phyloP scores from a whole-genome alignment of 768 basidiomycete species.

The Cystobasidium ongulense region DNA sequence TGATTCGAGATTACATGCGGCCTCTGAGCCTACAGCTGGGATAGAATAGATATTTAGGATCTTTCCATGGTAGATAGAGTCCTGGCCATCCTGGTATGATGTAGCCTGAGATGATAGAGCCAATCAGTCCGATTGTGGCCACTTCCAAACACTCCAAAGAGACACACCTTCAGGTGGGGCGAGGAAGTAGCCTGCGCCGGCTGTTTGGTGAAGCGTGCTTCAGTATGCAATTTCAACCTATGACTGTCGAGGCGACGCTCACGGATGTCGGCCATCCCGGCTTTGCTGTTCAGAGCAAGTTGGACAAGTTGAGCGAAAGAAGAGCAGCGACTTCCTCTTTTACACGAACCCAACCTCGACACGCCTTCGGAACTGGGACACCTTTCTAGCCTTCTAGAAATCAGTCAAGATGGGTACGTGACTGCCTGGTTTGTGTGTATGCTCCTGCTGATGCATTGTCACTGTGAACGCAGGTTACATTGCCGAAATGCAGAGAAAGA shows the following conservation, averaged over 20 bases:
- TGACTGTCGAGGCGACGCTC: not conserved
- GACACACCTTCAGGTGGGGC: conserved; percentile 18
- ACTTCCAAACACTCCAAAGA: not conserved
- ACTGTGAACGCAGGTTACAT: conserved; percentile 12
- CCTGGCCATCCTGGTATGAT: conserved; percentile 17
- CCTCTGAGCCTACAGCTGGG: conserved; percentile 20
- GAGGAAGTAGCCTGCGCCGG: conserved; percentile 27
- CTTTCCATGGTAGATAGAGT: conserved; percentile 24
- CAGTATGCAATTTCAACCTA: not conserved
- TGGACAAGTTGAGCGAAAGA: not conserved
- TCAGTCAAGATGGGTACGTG: conserved; percentile 18
- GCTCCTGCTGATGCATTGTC: not conserved
- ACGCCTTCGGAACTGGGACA: not conserved
- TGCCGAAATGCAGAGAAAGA: conserved; percentile 30
- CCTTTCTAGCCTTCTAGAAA: not conserved
- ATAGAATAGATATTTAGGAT: conserved; percentile 20
- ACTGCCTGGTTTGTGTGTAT: not conserved
- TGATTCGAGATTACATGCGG: not conserved
- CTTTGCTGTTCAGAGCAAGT: not conserved
- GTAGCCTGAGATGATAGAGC: not conserved
- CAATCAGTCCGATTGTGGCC: not conserved
- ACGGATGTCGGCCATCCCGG: conserved; percentile 23
- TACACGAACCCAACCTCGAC: not conserved
- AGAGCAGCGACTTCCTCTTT: not conserved
- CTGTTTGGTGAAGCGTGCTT: not conserved